phyloP scores from a whole-genome alignment of 768 basidiomycete species.

The Russula earlei region DNA sequence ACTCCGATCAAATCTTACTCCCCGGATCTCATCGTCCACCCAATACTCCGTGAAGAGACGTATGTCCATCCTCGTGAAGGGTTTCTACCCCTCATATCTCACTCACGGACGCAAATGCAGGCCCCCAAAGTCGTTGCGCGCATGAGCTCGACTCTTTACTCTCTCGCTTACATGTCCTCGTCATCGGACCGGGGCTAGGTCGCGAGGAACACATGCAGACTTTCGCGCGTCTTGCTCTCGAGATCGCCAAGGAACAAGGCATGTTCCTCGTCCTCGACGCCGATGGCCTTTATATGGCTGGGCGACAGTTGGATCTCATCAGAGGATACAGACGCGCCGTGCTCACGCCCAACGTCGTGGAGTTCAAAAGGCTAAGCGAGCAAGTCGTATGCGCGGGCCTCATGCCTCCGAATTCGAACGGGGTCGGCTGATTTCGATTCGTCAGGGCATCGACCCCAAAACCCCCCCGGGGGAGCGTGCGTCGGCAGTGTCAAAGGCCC shows the following conservation, averaged over 20 bases:
- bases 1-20: conserved; percentile 94
- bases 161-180: conserved; percentile 80
- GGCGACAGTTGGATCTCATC: conserved; percentile 63
- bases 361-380: conserved; percentile 80
- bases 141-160: conserved; percentile 59
- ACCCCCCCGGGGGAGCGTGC: conserved; percentile 50
- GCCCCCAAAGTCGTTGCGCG: conserved; percentile 36
- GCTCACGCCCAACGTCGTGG: conserved; percentile 89
- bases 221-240: conserved; percentile 68
- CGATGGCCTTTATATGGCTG: conserved; percentile 79
- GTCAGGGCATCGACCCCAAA: conserved; percentile 42
- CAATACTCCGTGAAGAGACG: conserved; percentile 66
- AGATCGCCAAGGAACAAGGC: conserved; percentile 54
- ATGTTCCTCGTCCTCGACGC: conserved; percentile 94
- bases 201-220: conserved; percentile 84
- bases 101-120: conserved; percentile 27
- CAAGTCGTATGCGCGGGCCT: conserved; percentile 40
- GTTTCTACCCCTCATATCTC: background rate
- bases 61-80: conserved; percentile 29
- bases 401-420: background rate
- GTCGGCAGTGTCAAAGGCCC: conserved; percentile 53
- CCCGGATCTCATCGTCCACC: conserved; percentile 95
- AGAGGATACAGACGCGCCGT: conserved; percentile 82
- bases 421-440: background rate
- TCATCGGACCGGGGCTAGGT: conserved; percentile 92